phyloP scores from a whole-genome alignment of 805 yeast species.

The Saccharomycopsis amapae region DNA sequence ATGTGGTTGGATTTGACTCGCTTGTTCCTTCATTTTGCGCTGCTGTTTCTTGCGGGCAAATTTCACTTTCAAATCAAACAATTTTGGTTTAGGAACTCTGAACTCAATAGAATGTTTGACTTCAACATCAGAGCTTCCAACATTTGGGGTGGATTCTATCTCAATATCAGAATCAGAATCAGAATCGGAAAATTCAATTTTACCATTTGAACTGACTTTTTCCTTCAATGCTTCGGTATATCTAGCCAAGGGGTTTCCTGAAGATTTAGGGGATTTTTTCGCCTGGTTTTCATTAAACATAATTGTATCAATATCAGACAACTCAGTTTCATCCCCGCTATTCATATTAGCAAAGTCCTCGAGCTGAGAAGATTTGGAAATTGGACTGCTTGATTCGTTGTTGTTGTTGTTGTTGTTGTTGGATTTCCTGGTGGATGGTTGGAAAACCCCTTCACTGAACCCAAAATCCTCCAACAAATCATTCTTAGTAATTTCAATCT shows the following conservation, averaged over 20 bases:
- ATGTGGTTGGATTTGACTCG: not conserved
- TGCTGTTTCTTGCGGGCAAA: slow-evolving; percentile 18
- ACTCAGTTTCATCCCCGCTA: too few relatives aligned
- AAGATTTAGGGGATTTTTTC: not conserved
- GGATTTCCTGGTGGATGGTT: not conserved
- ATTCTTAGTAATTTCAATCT: slow-evolving; percentile 16
- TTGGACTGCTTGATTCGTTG: too few relatives aligned
- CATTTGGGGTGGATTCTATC: not conserved
- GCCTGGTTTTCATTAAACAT: too few relatives aligned
- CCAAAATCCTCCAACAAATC: slow-evolving; percentile 17
- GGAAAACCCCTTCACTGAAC: slow-evolving; percentile 14
- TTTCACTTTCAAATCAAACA: slow-evolving; percentile 15
- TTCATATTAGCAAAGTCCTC: too few relatives aligned
- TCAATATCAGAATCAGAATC: slow-evolving; percentile 12
- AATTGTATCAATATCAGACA: too few relatives aligned
- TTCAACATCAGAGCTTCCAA: not conserved
- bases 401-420: not conserved
- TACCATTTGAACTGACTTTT: slow-evolving; percentile 6
- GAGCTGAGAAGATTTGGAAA: too few relatives aligned
- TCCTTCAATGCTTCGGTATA: slow-evolving; percentile 11
- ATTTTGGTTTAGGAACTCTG: slow-evolving; percentile 9
- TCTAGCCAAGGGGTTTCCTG: slow-evolving; percentile 6
- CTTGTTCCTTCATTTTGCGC: slow-evolving; percentile 5
- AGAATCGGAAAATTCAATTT: slow-evolving; percentile 14
- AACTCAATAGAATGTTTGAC: not conserved